phyloP scores from a whole-genome alignment of 805 yeast genomes.

The Monosporozyma siamensis region DNA sequence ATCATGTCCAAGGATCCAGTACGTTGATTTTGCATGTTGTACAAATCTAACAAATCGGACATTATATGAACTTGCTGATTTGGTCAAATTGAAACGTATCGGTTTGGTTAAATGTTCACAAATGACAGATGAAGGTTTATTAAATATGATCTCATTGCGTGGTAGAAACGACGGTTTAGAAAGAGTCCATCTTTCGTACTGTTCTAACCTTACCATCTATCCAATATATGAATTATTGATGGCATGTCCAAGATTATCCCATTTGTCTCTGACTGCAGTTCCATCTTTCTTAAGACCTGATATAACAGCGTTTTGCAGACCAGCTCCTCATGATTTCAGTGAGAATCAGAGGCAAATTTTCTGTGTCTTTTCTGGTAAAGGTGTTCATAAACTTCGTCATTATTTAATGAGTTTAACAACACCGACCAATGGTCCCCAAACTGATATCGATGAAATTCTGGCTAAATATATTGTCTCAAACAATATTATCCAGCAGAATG shows the following conservation, averaged over 20 bases:
- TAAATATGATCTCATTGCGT: conserved; percentile 55
- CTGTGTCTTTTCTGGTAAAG: conserved; percentile 89
- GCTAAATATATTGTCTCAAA: conserved; percentile 24
- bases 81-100: conserved; percentile 77
- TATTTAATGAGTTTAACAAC: conserved; percentile 43
- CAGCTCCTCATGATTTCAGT: conserved; percentile 86
- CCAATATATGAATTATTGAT: conserved; percentile 70
- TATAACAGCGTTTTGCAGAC: conserved; percentile 77
- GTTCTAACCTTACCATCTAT: conserved; percentile 66
- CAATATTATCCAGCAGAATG: conserved; percentile 19
- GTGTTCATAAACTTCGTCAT: conserved; percentile 67
- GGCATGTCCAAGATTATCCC: conserved; percentile 80
- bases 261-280: conserved; percentile 85
- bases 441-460: conserved; percentile 25
- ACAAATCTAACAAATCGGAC: conserved; percentile 78
- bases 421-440: conserved; percentile 29
- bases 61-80: conserved; percentile 60
- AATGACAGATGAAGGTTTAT: conserved; percentile 77
- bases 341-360: conserved; percentile 76
- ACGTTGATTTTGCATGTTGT: conserved; percentile 93
- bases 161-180: conserved; percentile 76
- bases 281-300: conserved; percentile 81
- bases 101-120: conserved; percentile 88
- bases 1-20: conserved; percentile 76
- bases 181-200: conserved; percentile 87